Evolutionary conservation across 805 yeast species (phyloP).

Genomic region (Wickerhamiella brachini): DNA sequence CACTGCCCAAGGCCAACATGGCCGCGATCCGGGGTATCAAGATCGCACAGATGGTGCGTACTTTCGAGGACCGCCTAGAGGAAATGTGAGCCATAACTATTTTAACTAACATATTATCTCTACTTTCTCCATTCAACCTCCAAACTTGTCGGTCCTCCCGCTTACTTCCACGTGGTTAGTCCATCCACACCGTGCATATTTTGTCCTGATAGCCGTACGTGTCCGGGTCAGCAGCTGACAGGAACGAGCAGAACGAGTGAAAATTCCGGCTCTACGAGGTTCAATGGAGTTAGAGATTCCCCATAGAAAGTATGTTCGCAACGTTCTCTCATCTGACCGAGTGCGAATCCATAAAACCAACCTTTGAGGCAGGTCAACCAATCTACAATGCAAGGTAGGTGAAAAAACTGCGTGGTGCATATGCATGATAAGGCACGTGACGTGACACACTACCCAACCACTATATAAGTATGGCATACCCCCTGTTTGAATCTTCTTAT

Average conservation of each 20-base stretch:
- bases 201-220: not conserved
- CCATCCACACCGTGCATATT: not conserved
- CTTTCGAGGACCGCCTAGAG: conserved; percentile 1
- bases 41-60: not conserved
- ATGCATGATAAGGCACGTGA: not conserved
- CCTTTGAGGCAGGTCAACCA: too few species aligned
- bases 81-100: not conserved
- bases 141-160: too few species aligned
- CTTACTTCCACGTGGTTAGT: not conserved
- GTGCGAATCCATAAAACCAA: too few species aligned
- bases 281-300: too few species aligned
- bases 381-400: not conserved
- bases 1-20: not conserved
- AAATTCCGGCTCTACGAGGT: not conserved
- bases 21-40: not conserved
- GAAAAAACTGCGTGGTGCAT: not conserved
- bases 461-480: conserved; percentile 4
- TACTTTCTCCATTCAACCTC: too few species aligned
- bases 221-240: not conserved
- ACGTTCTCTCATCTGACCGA: too few species aligned
- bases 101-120: not conserved
- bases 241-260: not conserved
- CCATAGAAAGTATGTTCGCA: too few species aligned
- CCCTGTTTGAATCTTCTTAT: too few species aligned
- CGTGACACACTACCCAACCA: not conserved